These are phyloP conservation scores for Teratosphaeria zuluensis DNA, from an alignment of 2,329 filamentous ascomycete genomes.

Conservation along the genomic window DNA sequence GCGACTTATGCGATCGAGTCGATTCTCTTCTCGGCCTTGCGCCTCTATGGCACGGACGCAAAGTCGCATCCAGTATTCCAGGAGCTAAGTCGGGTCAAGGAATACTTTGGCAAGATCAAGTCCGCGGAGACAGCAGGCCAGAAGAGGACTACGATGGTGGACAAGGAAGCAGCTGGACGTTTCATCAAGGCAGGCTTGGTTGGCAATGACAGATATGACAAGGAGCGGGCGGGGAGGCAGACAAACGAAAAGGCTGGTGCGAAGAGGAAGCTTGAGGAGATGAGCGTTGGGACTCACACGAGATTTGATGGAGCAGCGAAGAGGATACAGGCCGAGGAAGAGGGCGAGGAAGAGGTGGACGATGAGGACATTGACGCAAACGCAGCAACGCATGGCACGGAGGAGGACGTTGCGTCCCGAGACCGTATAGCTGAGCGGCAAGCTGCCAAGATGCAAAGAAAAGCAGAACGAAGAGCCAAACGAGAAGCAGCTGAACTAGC, in stretches of 20 bases:
- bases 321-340: conserved; percentile 22
- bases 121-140: conserved; percentile 54
- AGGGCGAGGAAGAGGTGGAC: conserved; percentile 7
- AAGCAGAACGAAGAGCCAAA: conserved; percentile 6
- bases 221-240: conserved; percentile 27
- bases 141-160: conserved; percentile 48
- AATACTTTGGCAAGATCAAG: conserved; percentile 91
- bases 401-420: not conserved
- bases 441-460: conserved; percentile 8
- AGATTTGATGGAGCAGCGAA: conserved; percentile 25
- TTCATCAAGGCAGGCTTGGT: conserved; percentile 74
- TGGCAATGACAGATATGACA: conserved; percentile 38
- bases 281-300: conserved; percentile 23
- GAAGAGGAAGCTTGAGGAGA: conserved; percentile 27
- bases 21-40: conserved; percentile 73
- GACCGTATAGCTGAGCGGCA: not conserved
- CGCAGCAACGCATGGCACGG: not conserved
- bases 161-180: conserved; percentile 69
- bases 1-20: conserved; percentile 85
- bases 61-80: conserved; percentile 75
- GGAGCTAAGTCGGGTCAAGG: conserved; percentile 76
- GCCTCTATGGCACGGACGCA: conserved; percentile 65
- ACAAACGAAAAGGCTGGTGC: conserved; percentile 27
- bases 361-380: conserved; percentile 2
- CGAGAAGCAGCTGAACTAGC: conserved; percentile 1